Percentiles rank a stretch among this genome's conserved stretches.
phyloP scores from a whole-genome alignment of 2,329 filamentous ascomycete species.

The Trichoderma sp. region DNA sequence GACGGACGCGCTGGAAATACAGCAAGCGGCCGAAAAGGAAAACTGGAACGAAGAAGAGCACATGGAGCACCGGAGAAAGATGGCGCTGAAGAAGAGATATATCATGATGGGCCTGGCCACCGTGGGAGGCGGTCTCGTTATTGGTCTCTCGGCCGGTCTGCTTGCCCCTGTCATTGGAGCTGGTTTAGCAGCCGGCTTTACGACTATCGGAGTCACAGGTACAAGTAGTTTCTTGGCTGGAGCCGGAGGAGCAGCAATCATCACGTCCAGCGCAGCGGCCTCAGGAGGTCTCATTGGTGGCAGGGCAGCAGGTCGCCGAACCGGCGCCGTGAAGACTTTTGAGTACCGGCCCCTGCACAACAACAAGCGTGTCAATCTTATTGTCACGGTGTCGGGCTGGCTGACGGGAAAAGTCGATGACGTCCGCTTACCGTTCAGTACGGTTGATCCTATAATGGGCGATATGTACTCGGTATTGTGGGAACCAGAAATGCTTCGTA shows the following conservation, averaged over 20 bases:
- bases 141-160: slow-evolving; percentile 89
- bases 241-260: slow-evolving; percentile 88
- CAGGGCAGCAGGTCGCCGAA: slow-evolving; percentile 82
- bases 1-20: slow-evolving; percentile 96
- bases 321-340: slow-evolving; percentile 91
- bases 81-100: slow-evolving; percentile 79
- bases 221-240: slow-evolving; percentile 89
- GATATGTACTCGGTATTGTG: slow-evolving; percentile 96
- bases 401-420: slow-evolving; percentile 98
- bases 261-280: slow-evolving; percentile 85
- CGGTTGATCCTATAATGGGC: slow-evolving; percentile 95
- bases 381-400: slow-evolving; percentile 95
- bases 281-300: slow-evolving; percentile 87
- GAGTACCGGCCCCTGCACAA: slow-evolving; percentile 97
- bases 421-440: slow-evolving; percentile 92
- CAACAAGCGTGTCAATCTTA: slow-evolving; percentile 95
- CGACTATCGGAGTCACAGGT: slow-evolving; percentile 88
- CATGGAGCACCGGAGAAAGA: slow-evolving; percentile 82
- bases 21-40: slow-evolving; percentile 90
- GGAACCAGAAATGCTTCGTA: slow-evolving; percentile 97
- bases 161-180: slow-evolving; percentile 93
- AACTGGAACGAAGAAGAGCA: slow-evolving; percentile 98
- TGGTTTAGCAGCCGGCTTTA: slow-evolving; percentile 91
- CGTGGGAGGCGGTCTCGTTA: slow-evolving; percentile 91
- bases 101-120: slow-evolving; percentile 97